Base-by-base conservation (phyloP, 2,329 filamentous ascomycete species). In the Aspergillus pseudoviridinutans region DNA sequence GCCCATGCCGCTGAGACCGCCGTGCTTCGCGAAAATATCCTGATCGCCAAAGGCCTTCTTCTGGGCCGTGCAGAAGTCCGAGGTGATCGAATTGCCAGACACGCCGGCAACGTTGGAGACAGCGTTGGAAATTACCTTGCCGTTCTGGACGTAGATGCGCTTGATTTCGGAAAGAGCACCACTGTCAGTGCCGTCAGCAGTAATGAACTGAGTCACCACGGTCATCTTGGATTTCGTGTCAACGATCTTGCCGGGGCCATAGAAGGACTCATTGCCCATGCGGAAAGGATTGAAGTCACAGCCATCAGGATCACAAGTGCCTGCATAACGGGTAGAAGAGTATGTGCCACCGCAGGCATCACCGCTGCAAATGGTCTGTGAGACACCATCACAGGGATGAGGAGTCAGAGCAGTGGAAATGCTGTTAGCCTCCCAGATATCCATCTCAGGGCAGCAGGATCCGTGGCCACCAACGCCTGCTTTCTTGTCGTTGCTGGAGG, bases 221-320 rank as follows among this genome's bases (percentile, higher is more conserved):
- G 86, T 88, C 65, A 88, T 73, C 61, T 81, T 80, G 67, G 79
- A 76, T 55, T 68, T 79, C 53, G 85, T 86, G 70, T 88, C 81
- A 62, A 89, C 75, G 53, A 77, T 85, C 66, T 76, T 77, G 63
- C 78, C 77, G 1, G 79, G 74, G 58, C 86, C 87, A 76, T 85
- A 89, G 78, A 87, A 89, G 69, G 76, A 75, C 53, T 77, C 76
- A 74, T 85, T 80, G 61, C 87, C 87, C 79, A 84, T 79, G 69
- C 86, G 85, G 80, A 84, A 89, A 49, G 80, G 69, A 80, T 88
- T 88, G 81, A 86, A 88, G 71, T 88, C 87, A 69, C 87, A 89
- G n/a, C 86, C 87, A 67, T 87, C 85, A 63, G 85, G 83, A 71
- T 89, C 87, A 71, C 87, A 89, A 60, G 81, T 73, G 54, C 85